phyloP scores from a whole-genome alignment of 768 basidiomycete species.

The Psilocybe azurescens region DNA sequence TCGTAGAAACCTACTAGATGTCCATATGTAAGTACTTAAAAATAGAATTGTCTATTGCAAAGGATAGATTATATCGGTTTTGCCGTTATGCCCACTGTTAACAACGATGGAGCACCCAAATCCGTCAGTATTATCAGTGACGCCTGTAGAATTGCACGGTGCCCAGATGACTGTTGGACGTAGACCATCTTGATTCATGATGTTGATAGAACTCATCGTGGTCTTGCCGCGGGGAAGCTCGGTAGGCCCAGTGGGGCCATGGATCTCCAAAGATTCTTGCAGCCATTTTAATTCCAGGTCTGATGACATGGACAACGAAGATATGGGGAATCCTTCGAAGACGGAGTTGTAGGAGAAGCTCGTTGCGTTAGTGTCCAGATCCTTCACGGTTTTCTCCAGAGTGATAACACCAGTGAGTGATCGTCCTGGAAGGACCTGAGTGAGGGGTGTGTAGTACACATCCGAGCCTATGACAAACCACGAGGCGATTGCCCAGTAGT shows the following conservation, averaged over 20 bases:
- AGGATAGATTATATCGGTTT: background rate
- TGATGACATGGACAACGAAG: background rate
- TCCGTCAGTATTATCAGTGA: background rate
- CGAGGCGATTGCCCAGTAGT: slow-evolving; percentile 1
- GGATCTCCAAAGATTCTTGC: background rate
- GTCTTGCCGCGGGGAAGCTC: background rate
- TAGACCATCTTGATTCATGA: background rate
- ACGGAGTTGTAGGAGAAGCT: background rate
- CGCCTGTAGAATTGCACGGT: background rate
- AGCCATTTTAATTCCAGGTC: background rate
- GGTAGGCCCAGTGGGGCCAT: background rate
- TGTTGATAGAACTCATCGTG: background rate
- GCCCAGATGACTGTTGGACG: background rate
- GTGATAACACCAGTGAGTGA: background rate
- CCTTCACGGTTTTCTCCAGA: background rate
- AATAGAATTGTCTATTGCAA: background rate
- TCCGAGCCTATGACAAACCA: background rate
- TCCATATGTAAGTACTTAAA: background rate
- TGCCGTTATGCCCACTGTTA: background rate
- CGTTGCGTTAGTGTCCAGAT: background rate
- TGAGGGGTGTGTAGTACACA: background rate
- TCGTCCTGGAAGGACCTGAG: background rate
- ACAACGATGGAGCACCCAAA: background rate
- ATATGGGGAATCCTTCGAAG: background rate
- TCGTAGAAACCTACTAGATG: background rate